phyloP scores from a whole-genome alignment of 2,329 filamentous ascomycete species.

The Calonectria pseudoreteaudii region DNA sequence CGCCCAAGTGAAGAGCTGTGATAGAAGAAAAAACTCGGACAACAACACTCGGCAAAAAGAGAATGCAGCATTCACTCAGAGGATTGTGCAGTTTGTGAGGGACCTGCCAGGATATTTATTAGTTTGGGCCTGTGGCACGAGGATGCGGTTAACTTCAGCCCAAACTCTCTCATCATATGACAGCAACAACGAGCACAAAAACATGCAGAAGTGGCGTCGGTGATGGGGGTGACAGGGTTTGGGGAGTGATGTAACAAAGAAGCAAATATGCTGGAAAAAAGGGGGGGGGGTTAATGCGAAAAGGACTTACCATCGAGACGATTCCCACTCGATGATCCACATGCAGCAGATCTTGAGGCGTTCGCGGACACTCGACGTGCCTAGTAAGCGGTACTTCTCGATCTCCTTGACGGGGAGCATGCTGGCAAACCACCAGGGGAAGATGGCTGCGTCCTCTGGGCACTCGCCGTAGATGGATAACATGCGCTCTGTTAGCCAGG shows the following conservation, averaged over 20 bases:
- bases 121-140: slow-evolving; percentile 42
- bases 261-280: background rate
- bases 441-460: slow-evolving; percentile 79
- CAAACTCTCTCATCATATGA: slow-evolving; percentile 24
- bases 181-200: slow-evolving; percentile 14
- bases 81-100: slow-evolving; percentile 46
- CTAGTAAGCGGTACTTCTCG: slow-evolving; percentile 83
- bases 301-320: slow-evolving; percentile 75
- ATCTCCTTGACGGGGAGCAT: slow-evolving; percentile 81
- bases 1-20: slow-evolving; percentile 19
- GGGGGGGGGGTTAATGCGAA: background rate
- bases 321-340: slow-evolving; percentile 82
- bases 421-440: slow-evolving; percentile 92
- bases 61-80: slow-evolving; percentile 40
- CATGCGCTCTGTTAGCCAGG: slow-evolving; percentile 81
- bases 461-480: slow-evolving; percentile 81
- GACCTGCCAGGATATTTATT: slow-evolving; percentile 45
- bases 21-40: slow-evolving; percentile 31
- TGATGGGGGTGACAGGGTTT: background rate
- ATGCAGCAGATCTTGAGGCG: slow-evolving; percentile 83
- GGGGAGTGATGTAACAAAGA: background rate
- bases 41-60: slow-evolving; percentile 30
- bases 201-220: background rate
- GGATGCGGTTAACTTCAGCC: slow-evolving; percentile 33
- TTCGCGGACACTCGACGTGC: slow-evolving; percentile 80